These are phyloP conservation scores for Irpex sp. DNA, from an alignment of 1,284 basidiomycete genomes.

Conservation along the genomic window DNA sequence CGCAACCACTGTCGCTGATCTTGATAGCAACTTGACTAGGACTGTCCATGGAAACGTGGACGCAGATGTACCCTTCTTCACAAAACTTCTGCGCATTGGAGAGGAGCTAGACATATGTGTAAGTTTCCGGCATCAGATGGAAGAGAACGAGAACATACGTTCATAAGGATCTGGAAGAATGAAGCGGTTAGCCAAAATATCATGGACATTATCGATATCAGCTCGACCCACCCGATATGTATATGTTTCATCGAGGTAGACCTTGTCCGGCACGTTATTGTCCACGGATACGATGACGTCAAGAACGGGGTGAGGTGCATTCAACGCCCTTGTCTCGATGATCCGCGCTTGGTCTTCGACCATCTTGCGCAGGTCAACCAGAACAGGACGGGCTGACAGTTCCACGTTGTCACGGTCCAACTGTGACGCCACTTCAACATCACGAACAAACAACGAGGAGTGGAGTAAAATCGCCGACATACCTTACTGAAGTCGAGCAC, in stretches of 20 bases:
- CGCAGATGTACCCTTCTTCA: constrained; percentile 24
- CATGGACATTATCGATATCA: not conserved
- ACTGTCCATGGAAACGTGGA: constrained; percentile 19
- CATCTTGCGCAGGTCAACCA: constrained; percentile 25
- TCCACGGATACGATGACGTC: constrained; percentile 24
- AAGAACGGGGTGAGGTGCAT: constrained; percentile 18
- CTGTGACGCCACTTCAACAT: constrained; percentile 8
- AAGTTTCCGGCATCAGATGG: not conserved
- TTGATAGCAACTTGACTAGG: constrained; percentile 19
- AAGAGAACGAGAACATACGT: constrained; percentile 16
- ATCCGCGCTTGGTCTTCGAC: constrained; percentile 25
- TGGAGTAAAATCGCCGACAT: not conserved
- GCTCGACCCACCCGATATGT: constrained; percentile 21
- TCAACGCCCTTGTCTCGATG: constrained; percentile 17
- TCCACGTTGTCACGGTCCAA: constrained; percentile 27
- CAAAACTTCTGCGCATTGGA: constrained; percentile 29
- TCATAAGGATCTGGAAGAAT: constrained; percentile 23
- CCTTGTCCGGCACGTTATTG: constrained; percentile 18
- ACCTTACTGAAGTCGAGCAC: constrained; percentile 29
- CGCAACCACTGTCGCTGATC: constrained; percentile 26
- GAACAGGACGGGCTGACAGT: constrained; percentile 24
- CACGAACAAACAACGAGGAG: not conserved
- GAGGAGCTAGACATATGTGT: constrained; percentile 16
- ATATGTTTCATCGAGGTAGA: constrained; percentile 27
- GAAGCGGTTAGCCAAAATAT: not conserved